Base-by-base conservation (phyloP, 106 monocot species). In the Dioscorea alata region DNA sequence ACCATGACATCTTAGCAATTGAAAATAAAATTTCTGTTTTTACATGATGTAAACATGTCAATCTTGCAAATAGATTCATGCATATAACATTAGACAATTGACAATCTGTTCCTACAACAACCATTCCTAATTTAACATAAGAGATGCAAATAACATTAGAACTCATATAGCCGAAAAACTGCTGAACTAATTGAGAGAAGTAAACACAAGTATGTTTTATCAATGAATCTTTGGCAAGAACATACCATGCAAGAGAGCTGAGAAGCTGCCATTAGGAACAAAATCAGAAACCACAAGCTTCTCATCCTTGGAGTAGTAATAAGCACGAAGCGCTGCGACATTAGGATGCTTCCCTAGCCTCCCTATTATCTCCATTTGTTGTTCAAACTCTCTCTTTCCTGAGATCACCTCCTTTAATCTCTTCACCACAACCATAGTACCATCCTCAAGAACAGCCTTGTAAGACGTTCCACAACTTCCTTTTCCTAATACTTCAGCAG, bases 221-320 rank as follows among this genome's bases (percentile, higher is more conserved):
- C 28, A 28, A 28, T 66, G 4, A 3, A 23, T 8, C 60, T 69
- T 17, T 54, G 9, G 54, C 54, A 54, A 18, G 54, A 18, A 54
- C 74, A 42, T 91, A 99, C 97, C 97, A 73, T 99, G 97, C 65
- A 99, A 73, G 12, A 79, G 70, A 19, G 77, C 48, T 8, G 82
- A 68, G 50, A 99, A 83, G 79, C 74, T 99, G 54, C 97, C 89
- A 50, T 62, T 53, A 67, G 80, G 67, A 9, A 92, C 42, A 68
- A 84, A 90, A 22, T 99, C 97, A 69, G 76, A 89, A 64, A 99
- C 92, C 23, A 99, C 83, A 79, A 99, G 92, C 65, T 92, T 99
- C 79, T 99, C 97, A 70, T 92, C 92, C 71, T 99, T 99, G 49
- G 97, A 99, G 66, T 89, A 93, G 76, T 92, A 99, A 78, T 99